Conservation (phyloP, 495 filamentous ascomycete species). For the Talaromyces wortmannii region DNA sequence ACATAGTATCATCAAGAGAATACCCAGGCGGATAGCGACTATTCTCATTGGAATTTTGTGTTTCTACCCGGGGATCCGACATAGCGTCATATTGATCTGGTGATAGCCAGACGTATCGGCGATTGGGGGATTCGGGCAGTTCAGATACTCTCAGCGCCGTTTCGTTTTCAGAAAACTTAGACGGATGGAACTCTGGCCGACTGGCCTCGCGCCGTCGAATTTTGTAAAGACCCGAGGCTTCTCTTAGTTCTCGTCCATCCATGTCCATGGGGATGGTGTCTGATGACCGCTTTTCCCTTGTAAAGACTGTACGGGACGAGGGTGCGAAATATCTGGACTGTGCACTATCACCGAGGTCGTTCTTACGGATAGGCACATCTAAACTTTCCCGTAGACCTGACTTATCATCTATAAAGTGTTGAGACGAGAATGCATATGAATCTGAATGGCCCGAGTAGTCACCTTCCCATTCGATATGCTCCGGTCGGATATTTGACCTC, state of each 20-base stretch:
- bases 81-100: not conserved
- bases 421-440: not conserved
- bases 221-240: not conserved
- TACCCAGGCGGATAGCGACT: not conserved
- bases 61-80: not conserved
- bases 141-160: not conserved
- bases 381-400: not conserved
- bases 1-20: not conserved
- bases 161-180: not conserved
- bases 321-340: not conserved
- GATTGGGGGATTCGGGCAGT: not conserved
- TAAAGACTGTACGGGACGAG: not conserved
- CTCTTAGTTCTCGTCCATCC: not conserved
- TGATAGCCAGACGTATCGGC: not conserved
- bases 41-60: not conserved
- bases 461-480: conserved; percentile 39
- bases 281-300: not conserved
- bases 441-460: not conserved
- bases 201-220: not conserved
- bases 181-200: not conserved
- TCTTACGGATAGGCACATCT: not conserved
- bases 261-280: not conserved
- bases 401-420: not conserved
- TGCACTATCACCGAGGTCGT: not conserved
- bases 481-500: conserved; percentile 71